A percentile compares a stretch with the other conserved stretches of the same genome.
phyloP scores from a whole-genome alignment of 2,329 filamentous ascomycete species.

The Raffaelea albimanens region DNA sequence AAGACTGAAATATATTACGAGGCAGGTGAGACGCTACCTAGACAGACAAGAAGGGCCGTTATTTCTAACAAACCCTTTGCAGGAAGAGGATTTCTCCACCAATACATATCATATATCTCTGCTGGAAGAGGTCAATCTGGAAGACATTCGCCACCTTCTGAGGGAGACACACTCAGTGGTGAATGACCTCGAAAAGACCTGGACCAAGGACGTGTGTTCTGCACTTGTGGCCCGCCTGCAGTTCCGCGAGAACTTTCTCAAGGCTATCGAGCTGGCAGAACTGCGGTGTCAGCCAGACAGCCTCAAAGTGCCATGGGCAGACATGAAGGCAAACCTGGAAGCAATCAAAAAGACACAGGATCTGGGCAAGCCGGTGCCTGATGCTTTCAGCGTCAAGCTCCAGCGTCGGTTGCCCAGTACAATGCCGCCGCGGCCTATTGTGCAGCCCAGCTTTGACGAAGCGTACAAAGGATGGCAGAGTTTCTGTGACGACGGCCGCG shows the following conservation, averaged over 20 bases:
- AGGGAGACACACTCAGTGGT: slow-evolving; percentile 34
- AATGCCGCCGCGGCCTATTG: slow-evolving; percentile 84
- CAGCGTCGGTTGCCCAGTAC: slow-evolving; percentile 89
- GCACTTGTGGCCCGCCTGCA: slow-evolving; percentile 58
- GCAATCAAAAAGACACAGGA: slow-evolving; percentile 49
- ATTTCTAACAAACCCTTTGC: too few species aligned
- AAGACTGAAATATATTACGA: slow-evolving; percentile 85
- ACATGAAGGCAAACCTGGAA: slow-evolving; percentile 40
- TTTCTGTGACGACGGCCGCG: slow-evolving; percentile 62
- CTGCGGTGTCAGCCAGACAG: slow-evolving; percentile 34
- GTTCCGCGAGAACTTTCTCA: slow-evolving; percentile 56
- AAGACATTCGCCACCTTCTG: slow-evolving; percentile 46
- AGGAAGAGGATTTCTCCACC: slow-evolving; percentile 96
- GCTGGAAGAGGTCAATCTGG: slow-evolving; percentile 51
- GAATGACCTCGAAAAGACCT: slow-evolving; percentile 7
- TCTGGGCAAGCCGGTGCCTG: slow-evolving; percentile 56
- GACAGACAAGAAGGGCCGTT: background rate
- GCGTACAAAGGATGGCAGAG: slow-evolving; percentile 61
- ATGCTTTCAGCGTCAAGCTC: slow-evolving; percentile 82
- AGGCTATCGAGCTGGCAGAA: slow-evolving; percentile 39
- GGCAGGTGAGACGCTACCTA: slow-evolving; percentile 32
- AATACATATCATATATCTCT: slow-evolving; percentile 79
- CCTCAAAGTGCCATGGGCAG: slow-evolving; percentile 41
- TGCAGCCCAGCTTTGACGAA: slow-evolving; percentile 63
- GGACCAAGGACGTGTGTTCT: slow-evolving; percentile 30